Evolutionary conservation across 192 early-diverging fungal species (phyloP).

Genomic region (Backusella luteola): DNA sequence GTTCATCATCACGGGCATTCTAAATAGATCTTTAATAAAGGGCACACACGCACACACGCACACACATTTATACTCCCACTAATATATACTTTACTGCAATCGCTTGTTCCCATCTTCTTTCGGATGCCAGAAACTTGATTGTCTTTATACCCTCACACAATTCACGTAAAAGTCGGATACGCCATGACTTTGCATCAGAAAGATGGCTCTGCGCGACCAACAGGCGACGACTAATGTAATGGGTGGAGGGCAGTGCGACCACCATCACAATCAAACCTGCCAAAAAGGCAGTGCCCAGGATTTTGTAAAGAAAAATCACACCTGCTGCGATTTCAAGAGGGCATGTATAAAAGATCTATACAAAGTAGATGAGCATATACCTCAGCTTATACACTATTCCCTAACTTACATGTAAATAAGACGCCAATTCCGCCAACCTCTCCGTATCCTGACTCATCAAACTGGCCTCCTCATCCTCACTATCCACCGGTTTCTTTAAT

Average conservation of each 20-base stretch:
- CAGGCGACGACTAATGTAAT: slow-evolving; percentile 54
- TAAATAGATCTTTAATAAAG: background rate
- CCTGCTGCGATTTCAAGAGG: slow-evolving; percentile 71
- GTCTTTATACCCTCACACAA: slow-evolving; percentile 75
- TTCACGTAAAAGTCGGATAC: slow-evolving; percentile 78
- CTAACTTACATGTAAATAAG: slow-evolving; percentile 53
- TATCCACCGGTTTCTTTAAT: slow-evolving; percentile 11
- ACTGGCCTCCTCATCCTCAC: slow-evolving; percentile 50
- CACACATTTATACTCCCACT: background rate
- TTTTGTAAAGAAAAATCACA: slow-evolving; percentile 62
- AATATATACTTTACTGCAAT: slow-evolving; percentile 49
- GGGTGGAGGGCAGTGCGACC: slow-evolving; percentile 60
- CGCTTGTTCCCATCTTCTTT: slow-evolving; percentile 65
- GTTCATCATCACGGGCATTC: slow-evolving; percentile 31
- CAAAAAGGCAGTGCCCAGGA: slow-evolving; percentile 78
- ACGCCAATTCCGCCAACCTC: slow-evolving; percentile 54
- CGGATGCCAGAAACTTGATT: slow-evolving; percentile 87
- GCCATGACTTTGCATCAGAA: slow-evolving; percentile 66
- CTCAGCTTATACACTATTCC: background rate
- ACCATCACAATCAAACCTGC: slow-evolving; percentile 75
- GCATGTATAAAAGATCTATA: slow-evolving; percentile 53
- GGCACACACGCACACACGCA: too few species aligned
- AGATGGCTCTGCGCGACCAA: slow-evolving; percentile 51
- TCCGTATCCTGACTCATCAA: slow-evolving; percentile 75
- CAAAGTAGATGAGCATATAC: background rate